phyloP scores from a whole-genome alignment of 768 basidiomycete genomes.

The Guyanaporus albipodus region DNA sequence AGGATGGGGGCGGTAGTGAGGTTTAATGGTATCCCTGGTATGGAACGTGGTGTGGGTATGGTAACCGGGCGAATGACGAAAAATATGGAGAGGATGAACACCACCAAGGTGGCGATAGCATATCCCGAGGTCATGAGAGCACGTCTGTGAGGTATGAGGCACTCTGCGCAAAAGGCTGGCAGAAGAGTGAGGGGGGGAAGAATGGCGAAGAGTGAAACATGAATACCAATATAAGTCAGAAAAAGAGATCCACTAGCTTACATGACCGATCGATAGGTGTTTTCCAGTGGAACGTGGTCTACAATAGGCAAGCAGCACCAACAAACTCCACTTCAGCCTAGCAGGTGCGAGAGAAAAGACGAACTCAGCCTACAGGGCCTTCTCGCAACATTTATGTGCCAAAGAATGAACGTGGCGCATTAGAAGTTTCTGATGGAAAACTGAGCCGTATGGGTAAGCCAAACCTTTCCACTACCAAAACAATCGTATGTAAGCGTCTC shows the following conservation, averaged over 20 bases:
- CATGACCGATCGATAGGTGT: neutral
- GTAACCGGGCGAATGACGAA: constrained; percentile 47
- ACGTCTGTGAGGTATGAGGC: neutral
- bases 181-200: neutral
- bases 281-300: neutral
- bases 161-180: neutral
- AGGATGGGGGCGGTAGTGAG: constrained; percentile 53
- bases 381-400: no score
- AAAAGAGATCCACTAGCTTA: neutral
- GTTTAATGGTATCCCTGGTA: constrained; percentile 39
- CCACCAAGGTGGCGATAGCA: constrained; percentile 46
- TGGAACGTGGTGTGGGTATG: constrained; percentile 36
- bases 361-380: no score
- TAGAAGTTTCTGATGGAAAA: no score
- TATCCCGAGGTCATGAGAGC: constrained; percentile 38
- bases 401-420: no score
- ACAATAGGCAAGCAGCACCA: no score
- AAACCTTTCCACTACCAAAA: no score
- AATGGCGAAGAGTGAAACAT: neutral
- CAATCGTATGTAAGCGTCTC: no score
- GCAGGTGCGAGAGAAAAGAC: no score
- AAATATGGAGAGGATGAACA: constrained; percentile 51
- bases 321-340: no score
- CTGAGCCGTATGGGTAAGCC: no score
- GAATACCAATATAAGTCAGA: neutral